Conservation (phyloP, 2,329 filamentous ascomycete species). For the Metarhizium guizhouense region DNA sequence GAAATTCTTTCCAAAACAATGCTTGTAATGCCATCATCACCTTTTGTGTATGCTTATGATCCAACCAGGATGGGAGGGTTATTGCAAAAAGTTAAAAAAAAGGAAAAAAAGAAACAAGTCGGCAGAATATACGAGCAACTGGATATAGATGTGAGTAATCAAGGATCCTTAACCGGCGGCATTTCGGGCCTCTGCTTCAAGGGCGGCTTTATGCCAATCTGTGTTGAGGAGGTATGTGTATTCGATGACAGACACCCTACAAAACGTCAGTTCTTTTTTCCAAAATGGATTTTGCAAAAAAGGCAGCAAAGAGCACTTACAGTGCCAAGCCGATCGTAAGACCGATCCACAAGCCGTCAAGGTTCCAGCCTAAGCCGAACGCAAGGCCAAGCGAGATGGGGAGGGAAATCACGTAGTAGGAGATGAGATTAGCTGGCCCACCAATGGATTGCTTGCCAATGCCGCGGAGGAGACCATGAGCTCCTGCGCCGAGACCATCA, state of each 20-base stretch:
- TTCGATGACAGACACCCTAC: slow-evolving; percentile 42
- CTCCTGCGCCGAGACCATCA: slow-evolving; percentile 69
- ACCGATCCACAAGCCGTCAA: slow-evolving; percentile 75
- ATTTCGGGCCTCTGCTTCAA: slow-evolving; percentile 44
- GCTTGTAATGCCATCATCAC: too few species aligned
- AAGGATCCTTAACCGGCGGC: slow-evolving; percentile 27
- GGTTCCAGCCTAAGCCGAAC: slow-evolving; percentile 67
- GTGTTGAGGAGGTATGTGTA: slow-evolving; percentile 42
- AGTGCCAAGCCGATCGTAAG: slow-evolving; percentile 62
- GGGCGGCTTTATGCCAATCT: slow-evolving; percentile 44
- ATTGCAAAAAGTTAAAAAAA: background rate
- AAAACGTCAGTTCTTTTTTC: background rate
- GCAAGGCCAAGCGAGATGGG: slow-evolving; percentile 72
- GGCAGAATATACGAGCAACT: background rate
- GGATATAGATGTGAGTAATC: background rate
- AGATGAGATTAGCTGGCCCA: slow-evolving; percentile 77
- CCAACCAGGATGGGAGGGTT: slow-evolving; percentile 7
- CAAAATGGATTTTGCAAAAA: background rate
- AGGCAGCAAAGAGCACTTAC: slow-evolving; percentile 29
- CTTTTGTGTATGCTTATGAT: background rate
- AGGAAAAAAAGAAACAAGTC: slow-evolving; percentile 5
- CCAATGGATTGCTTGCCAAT: slow-evolving; percentile 84
- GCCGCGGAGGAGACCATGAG: slow-evolving; percentile 77
- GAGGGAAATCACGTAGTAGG: slow-evolving; percentile 80
- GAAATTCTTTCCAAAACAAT: background rate